Evolutionary conservation across 2,329 filamentous ascomycete species (phyloP).

Genomic region (Xylogone sp.): DNA sequence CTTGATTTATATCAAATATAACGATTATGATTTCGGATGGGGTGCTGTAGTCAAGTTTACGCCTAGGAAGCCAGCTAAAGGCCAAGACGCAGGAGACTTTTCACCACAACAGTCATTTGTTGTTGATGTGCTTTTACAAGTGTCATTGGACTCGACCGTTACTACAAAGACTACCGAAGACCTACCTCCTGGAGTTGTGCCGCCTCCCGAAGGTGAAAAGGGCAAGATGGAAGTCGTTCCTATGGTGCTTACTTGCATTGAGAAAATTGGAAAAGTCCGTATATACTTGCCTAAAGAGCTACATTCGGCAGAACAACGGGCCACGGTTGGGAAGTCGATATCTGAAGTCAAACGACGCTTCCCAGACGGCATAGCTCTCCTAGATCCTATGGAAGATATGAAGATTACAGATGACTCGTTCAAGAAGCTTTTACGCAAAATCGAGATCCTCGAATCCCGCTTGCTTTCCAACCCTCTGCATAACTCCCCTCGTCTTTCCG

Average conservation of each 20-base stretch:
- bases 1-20: conserved; percentile 79
- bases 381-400: conserved; percentile 97
- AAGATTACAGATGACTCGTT: conserved; percentile 87
- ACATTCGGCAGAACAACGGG: conserved; percentile 62
- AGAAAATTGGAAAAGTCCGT: conserved; percentile 78
- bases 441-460: conserved; percentile 91
- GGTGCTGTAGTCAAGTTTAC: conserved; percentile 78
- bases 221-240: conserved; percentile 79
- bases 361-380: conserved; percentile 81
- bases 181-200: conserved; percentile 57
- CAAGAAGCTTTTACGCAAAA: conserved; percentile 90
- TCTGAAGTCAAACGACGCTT: conserved; percentile 83
- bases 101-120: conserved; percentile 74
- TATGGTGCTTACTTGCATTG: conserved; percentile 79
- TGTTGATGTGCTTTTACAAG: conserved; percentile 73
- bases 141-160: conserved; percentile 49
- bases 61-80: conserved; percentile 61
- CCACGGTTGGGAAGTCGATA: conserved; percentile 63
- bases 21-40: conserved; percentile 86
- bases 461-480: conserved; percentile 87
- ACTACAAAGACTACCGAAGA: conserved; percentile 59
- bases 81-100: conserved; percentile 62
- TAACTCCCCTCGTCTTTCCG: conserved; percentile 77
- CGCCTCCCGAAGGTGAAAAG: conserved; percentile 58
- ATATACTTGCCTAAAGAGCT: conserved; percentile 80